Base-by-base conservation (phyloP, 345 rosid species). In the Nephelium lappaceum region DNA sequence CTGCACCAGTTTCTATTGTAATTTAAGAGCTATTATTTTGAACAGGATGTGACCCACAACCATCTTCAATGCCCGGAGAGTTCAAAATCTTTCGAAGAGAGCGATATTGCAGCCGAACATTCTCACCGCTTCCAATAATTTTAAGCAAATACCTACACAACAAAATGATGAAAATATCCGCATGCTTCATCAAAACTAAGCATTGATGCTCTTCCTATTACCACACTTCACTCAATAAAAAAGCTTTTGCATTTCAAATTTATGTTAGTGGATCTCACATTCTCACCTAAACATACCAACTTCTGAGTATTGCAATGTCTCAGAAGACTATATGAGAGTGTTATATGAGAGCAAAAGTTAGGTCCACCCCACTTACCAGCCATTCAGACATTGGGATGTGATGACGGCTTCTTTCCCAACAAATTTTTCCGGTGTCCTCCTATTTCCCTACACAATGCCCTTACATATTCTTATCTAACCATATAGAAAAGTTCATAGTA, bases 321-420 rank as follows among this genome's bases (percentile, higher is more conserved):
- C 19, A 6, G 10, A 65, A 31, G 27, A n/a, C n/a, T 27, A 31
- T 19, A 64, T 11, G 24, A 63, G 21, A 73, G 39, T 53, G 24
- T 12, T 49, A 49, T 36, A 58, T 36, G 71, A n/a, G 10, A 45
- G 6, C 62, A 81, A 55, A 5, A 49, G 10, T 45, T 24, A 27
- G 25, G 11, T n/a, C 18, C 36, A 14, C 7, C 64, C 38, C 42
- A 87, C 93, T 79, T 80, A 96, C 99, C 99, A 96, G 86, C 99
- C 99, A 88, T 96, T 96, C 75, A 93, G 97, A 88, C 98, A 93
- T 67, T 96, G 99, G 77, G 98, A 93, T 80, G 98, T 92, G 79
- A 96, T 91, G 27, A 96, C 74, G 41, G 99, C 99, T 88, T 93
- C 99, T 90, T 92, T 96, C 71, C 99, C 99, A 39, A 96, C 96